phyloP scores from a whole-genome alignment of 2,329 filamentous ascomycete species.

The Colletotrichum spinosum region DNA sequence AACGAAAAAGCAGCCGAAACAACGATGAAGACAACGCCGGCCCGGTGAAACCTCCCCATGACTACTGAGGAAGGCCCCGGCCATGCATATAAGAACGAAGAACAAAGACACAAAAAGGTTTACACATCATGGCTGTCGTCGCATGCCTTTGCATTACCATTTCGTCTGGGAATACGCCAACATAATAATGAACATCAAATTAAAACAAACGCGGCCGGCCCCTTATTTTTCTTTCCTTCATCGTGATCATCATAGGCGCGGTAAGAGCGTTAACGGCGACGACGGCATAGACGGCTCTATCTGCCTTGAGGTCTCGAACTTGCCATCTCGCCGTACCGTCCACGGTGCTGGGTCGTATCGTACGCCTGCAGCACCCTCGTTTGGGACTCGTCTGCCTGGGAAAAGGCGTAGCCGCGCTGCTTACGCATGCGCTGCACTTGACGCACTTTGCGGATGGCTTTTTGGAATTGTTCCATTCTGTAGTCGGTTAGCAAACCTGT shows the following conservation, averaged over 20 bases:
- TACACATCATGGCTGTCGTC: conserved; percentile 37
- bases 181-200: conserved; percentile 20
- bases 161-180: conserved; percentile 29
- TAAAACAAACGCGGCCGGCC: conserved; percentile 30
- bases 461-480: conserved; percentile 99
- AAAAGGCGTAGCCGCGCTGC: conserved; percentile 98
- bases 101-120: conserved; percentile 25
- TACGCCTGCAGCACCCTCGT: conserved; percentile 96
- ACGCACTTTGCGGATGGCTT: conserved; percentile 97
- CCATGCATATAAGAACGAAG: conserved; percentile 36
- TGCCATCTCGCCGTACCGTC: conserved; percentile 95
- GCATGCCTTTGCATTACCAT: conserved; percentile 35
- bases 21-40: conserved; percentile 25
- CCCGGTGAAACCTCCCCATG: conserved; percentile 11
- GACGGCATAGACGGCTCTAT: conserved; percentile 5
- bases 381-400: conserved; percentile 95
- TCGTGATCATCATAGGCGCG: conserved; percentile 35
- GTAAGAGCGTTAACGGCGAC: neutral
- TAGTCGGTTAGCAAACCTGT: conserved; percentile 32
- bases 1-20: conserved; percentile 2
- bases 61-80: conserved; percentile 6
- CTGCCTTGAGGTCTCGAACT: conserved; percentile 51
- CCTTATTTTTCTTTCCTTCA: conserved; percentile 14
- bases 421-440: conserved; percentile 99
- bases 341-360: conserved; percentile 93